Conservation (phyloP, 768 basidiomycete genomes). For the Lyophyllum decastes region DNA sequence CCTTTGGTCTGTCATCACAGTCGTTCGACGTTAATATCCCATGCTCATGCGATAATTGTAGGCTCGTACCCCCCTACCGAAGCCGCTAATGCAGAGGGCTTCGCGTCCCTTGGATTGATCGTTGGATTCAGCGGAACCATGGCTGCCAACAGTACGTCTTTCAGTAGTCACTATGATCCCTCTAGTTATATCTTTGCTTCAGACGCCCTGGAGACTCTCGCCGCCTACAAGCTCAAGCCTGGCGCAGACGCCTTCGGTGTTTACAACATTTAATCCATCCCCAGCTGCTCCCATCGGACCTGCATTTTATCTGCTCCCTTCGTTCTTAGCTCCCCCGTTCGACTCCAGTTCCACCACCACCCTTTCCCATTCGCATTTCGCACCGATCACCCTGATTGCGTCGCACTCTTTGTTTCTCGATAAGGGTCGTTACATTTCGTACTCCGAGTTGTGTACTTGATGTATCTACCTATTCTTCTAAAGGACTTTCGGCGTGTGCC, state of each 20-base stretch:
- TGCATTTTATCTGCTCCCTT: no score
- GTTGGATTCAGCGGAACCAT: conserved; percentile 2
- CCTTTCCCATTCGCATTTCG: no score
- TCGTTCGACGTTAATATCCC: not conserved
- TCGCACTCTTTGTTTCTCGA: no score
- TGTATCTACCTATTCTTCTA: no score
- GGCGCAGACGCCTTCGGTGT: not conserved
- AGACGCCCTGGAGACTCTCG: not conserved
- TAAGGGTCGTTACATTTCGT: no score
- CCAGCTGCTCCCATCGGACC: no score
- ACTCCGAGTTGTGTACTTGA: no score
- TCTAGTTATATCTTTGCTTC: not conserved
- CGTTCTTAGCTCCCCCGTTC: no score
- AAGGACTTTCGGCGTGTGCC: no score
- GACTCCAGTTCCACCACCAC: no score
- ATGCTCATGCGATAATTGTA: not conserved
- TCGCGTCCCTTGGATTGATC: conserved; percentile 6
- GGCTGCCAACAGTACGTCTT: not conserved
- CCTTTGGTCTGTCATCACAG: not conserved
- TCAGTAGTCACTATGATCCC: not conserved
- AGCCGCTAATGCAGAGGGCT: not conserved
- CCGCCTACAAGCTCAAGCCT: not conserved
- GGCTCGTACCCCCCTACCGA: not conserved
- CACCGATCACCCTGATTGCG: no score
- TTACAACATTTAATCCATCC: not conserved